Evolutionary conservation across 768 basidiomycete genomes (phyloP), one percentile per base, ranked within the genome.

Genomic region (Podaxis sp.): DNA sequence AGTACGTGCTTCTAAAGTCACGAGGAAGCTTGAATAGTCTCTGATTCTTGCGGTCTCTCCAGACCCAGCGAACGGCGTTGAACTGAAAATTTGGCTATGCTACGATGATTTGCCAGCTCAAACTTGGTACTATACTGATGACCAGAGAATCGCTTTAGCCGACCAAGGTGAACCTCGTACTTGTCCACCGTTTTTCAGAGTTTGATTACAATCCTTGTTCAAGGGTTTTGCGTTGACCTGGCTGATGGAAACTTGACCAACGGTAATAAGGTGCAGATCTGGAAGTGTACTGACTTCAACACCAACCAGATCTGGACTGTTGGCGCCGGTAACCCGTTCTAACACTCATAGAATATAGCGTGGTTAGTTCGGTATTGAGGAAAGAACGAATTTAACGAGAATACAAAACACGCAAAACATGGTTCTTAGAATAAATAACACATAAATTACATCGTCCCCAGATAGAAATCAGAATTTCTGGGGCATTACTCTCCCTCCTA

Each of bases 81-180:
- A 60, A 38, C 62, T 69, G 67, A 69, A 71, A 49, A 68, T 71
- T 26, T 69, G 69, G 69, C 51, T 65, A 37, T 71, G 70, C 56
- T 66, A 65, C 55, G 54, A 64, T 8, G 59, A 58, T 13, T 56
- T 69, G 3, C 64, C 66, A 7, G 67, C 66, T 1, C 70, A 71
- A 30, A 56, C 55, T 36, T 71, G 70, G 70, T 56, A 36, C 26
- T 69, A 65, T 36, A 56, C 57, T 15, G 30, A 33, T 33, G 30
- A 33, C 26, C 49, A 62, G 40, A 60, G 56, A 44, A 64, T 66
- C 41, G 56, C 56, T n/a, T 52, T 59, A 41, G 46, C 44, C 48
- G 50, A 56, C 55, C 61, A 58, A 63, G 54, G 64, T 64, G 64
- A 40, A 33, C 13, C n/a, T 41, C 20, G 2, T 17, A 17, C 20